Evolutionary conservation across 176 grass and related monocot genomes (phyloP).

Genomic region (Rhynchospora breviuscula): DNA sequence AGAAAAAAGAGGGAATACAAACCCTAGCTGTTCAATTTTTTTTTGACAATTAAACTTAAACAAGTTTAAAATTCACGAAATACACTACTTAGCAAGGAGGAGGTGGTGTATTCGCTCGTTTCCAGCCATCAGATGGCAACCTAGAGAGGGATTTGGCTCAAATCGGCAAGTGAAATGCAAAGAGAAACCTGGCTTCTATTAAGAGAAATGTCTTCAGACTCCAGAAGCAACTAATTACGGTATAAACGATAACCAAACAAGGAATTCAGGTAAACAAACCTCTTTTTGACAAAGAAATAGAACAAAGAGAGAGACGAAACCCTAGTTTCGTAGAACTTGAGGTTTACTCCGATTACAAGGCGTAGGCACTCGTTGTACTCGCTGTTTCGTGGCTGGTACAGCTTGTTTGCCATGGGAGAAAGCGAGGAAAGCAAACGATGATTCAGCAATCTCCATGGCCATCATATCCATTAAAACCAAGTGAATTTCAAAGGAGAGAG

Average conservation of each 20-base stretch:
- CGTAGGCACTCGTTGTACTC: slow-evolving; percentile 6
- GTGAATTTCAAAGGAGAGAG: not conserved
- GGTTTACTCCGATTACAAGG: not conserved
- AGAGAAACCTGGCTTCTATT: not conserved
- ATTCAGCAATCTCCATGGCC: slow-evolving; percentile 22
- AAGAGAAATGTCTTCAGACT: not conserved
- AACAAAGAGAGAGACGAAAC: slow-evolving; percentile 16
- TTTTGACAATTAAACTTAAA: not conserved
- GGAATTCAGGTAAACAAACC: not conserved
- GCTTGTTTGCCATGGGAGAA: slow-evolving; percentile 10
- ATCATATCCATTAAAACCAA: slow-evolving; percentile 26
- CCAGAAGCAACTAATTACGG: slow-evolving; percentile 7
- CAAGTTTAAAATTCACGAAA: not conserved
- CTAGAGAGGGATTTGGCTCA: not conserved
- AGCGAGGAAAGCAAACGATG: not conserved
- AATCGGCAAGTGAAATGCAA: not conserved
- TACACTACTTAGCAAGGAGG: not conserved
- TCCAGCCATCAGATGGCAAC: not conserved
- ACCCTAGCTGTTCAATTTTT: not conserved
- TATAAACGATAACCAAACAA: slow-evolving; percentile 12
- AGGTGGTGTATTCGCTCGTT: not conserved
- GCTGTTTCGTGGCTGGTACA: slow-evolving; percentile 11
- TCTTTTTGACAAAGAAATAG: not conserved
- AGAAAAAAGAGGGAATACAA: not conserved
- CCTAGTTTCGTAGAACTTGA: slow-evolving; percentile 6